Evolutionary conservation across 352 stramenopile species (phyloP), one percentile per base, ranked within the genome.

Genomic region (Pythium phragmitis): DNA sequence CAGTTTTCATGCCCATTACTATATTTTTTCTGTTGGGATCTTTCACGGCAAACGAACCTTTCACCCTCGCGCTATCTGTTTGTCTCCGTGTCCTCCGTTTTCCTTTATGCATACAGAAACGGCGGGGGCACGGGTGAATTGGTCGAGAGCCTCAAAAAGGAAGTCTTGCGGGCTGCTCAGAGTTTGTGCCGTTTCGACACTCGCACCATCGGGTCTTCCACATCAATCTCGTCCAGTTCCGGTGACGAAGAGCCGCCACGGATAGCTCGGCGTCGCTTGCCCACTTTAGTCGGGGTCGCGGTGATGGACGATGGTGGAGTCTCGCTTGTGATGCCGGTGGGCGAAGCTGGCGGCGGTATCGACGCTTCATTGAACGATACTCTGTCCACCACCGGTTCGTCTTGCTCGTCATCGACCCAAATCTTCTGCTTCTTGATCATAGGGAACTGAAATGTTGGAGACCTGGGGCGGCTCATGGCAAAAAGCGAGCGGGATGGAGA

Each of bases 351-450:
- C 7, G 55, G 55, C 14, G 56, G 63, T 56, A 69, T 48, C n/a
- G 56, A 60, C 2, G 48, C 34, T 23, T 50, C 58, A 41, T 69
- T 69, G 37, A 64, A 37, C 16, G 63, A 45, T 19, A 55, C 58
- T 2, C 39, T 30, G 36, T 70, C 57, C 16, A 65, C 50, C 28
- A 70, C 8, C 3, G 63, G 56, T 23, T 65, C 63, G 56, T 64
- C 43, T 13, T 61, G 50, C 17, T 69, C 62, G 12, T 69, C 61
- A 12, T 69, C 57, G 12, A 45, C 64, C 65, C 57, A 67, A 1
- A 67, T 48, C 48, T 72, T 72, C n/a, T 63, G 64, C 23, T 70
- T 70, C 52, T 72, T 72, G 43, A 7, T 70, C 52, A 59, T 63
- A 1, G 65, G 55, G 26, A 72, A 72, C 8, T 58, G 57, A 34